phyloP scores from a whole-genome alignment of 2,329 filamentous ascomycete genomes.

The Cladophialophora bantiana region DNA sequence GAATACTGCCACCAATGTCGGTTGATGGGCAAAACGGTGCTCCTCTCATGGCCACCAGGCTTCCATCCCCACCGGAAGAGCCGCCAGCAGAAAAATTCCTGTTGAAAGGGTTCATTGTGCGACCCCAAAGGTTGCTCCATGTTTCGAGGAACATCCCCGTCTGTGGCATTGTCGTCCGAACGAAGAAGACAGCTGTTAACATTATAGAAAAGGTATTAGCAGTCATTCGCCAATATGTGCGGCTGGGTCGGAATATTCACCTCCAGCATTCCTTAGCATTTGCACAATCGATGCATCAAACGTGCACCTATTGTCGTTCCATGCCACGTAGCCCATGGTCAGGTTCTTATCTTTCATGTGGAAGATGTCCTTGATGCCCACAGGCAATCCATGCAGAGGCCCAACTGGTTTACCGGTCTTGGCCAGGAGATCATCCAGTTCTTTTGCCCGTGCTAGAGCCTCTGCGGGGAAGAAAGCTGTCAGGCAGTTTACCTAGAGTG shows the following conservation, averaged over 20 bases:
- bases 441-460: slow-evolving; percentile 55
- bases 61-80: slow-evolving; percentile 64
- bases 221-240: not conserved
- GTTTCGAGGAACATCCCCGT: slow-evolving; percentile 45
- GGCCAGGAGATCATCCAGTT: slow-evolving; percentile 54
- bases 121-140: slow-evolving; percentile 43
- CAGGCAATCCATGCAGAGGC: slow-evolving; percentile 62
- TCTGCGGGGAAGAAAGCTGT: slow-evolving; percentile 60
- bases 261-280: slow-evolving; percentile 43
- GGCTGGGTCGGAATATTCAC: not conserved
- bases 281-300: slow-evolving; percentile 42
- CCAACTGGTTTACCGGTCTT: slow-evolving; percentile 29
- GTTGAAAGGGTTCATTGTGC: slow-evolving; percentile 63
- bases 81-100: slow-evolving; percentile 60
- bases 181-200: slow-evolving; percentile 42
- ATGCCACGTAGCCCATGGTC: slow-evolving; percentile 43
- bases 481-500: slow-evolving; percentile 48
- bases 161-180: slow-evolving; percentile 45
- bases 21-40: slow-evolving; percentile 51
- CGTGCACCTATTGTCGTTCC: slow-evolving; percentile 39
- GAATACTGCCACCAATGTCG: slow-evolving; percentile 58
- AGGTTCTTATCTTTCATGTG: slow-evolving; percentile 42
- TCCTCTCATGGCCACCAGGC: slow-evolving; percentile 60
- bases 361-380: slow-evolving; percentile 58
- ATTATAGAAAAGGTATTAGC: not conserved